phyloP scores from a whole-genome alignment of 495 filamentous ascomycete species.

The Xylaria nigripes region DNA sequence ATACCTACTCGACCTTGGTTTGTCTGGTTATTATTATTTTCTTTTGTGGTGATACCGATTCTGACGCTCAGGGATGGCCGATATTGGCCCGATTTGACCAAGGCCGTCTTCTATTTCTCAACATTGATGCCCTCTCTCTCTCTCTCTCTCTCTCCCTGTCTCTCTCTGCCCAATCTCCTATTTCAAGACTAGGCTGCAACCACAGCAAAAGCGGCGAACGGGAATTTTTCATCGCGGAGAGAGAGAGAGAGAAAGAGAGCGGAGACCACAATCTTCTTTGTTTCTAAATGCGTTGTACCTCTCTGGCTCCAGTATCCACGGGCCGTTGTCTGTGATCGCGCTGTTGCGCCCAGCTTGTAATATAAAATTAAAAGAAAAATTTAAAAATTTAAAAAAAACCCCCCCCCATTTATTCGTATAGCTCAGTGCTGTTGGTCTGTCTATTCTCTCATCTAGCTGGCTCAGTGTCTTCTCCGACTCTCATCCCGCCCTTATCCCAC shows the following conservation, averaged over 20 bases:
- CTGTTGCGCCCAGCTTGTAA: too few relatives aligned
- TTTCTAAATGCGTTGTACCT: not conserved
- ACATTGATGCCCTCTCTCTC: not conserved
- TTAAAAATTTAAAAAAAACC: too few relatives aligned
- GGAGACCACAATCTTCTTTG: not conserved
- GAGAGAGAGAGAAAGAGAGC: too few relatives aligned
- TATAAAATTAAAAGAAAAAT: too few relatives aligned
- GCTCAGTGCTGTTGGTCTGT: not conserved
- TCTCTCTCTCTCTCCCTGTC: too few relatives aligned
- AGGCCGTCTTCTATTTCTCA: not conserved
- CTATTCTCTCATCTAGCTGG: not conserved
- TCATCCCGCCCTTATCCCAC: not conserved
- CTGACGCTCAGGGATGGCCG: conserved; percentile 4
- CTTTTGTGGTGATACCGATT: conserved; percentile 2
- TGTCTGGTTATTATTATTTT: conserved; percentile 1
- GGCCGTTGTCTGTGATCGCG: too few relatives aligned
- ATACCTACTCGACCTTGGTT: not conserved
- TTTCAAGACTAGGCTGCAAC: not conserved
- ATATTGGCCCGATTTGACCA: conserved; percentile 12
- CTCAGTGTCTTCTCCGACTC: not conserved
- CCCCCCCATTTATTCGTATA: too few relatives aligned
- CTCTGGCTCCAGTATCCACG: not conserved
- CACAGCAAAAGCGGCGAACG: not conserved
- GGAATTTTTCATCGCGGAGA: not conserved
- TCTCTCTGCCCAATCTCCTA: conserved; percentile 10